phyloP scores from a whole-genome alignment of 2,329 filamentous ascomycete species.

The Sordariomycetes sp. region DNA sequence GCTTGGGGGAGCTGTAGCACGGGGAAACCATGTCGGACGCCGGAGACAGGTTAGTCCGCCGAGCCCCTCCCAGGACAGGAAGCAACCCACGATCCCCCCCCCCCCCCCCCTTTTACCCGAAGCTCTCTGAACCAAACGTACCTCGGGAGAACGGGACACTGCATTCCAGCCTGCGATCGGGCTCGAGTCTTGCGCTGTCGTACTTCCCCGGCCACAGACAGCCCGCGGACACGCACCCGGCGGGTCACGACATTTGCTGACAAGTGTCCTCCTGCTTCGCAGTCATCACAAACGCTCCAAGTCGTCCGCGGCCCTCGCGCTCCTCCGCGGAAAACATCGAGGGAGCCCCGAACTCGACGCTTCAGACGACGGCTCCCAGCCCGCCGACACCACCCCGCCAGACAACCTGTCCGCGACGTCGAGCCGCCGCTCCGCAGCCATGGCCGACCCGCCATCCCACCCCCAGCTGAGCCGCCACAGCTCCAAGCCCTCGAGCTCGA shows the following conservation, averaged over 20 bases:
- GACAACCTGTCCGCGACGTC: conserved; percentile 9
- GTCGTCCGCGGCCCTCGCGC: conserved; percentile 34
- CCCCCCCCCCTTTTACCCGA: no score
- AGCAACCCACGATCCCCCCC: background rate
- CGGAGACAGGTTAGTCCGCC: conserved; percentile 1
- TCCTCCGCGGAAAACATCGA: conserved; percentile 33
- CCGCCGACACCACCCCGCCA: conserved; percentile 18
- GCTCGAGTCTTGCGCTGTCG: background rate
- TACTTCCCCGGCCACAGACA: background rate
- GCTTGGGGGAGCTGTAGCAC: conserved; percentile 3
- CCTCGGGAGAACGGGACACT: background rate
- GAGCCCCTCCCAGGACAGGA: background rate
- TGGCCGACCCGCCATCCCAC: conserved; percentile 16
- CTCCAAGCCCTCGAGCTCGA: conserved; percentile 31
- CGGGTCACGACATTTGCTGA: background rate
- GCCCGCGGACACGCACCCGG: background rate
- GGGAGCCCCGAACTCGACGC: conserved; percentile 37
- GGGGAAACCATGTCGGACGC: conserved; percentile 7
- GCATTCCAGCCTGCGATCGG: background rate
- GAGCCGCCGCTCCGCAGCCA: conserved; percentile 14
- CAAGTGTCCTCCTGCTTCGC: conserved; percentile 1
- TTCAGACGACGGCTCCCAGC: conserved; percentile 32
- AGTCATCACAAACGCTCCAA: conserved; percentile 40
- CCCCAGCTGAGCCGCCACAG: conserved; percentile 25
- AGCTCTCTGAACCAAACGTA: background rate